Evolutionary conservation across 768 basidiomycete genomes (phyloP).

Genomic region (Lactarius tabidus): DNA sequence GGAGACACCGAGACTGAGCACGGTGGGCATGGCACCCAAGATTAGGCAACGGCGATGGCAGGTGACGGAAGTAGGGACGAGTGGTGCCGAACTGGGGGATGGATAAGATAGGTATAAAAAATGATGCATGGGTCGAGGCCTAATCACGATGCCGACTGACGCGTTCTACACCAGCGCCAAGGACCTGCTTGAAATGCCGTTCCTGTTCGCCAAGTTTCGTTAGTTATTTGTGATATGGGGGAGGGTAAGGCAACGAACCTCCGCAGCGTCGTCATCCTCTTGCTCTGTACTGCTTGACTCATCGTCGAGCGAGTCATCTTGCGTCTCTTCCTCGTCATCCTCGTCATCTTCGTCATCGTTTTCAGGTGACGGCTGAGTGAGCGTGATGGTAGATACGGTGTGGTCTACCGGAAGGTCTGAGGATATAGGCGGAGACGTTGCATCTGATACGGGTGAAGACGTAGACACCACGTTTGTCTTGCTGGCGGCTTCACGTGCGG

Average conservation of each 20-base stretch:
- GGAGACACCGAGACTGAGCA: background rate
- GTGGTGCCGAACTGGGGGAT: background rate
- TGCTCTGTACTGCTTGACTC: slow-evolving; percentile 21
- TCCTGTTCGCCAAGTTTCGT: slow-evolving; percentile 9
- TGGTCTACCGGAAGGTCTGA: background rate
- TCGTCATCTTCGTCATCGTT: slow-evolving; percentile 29
- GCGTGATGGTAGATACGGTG: background rate
- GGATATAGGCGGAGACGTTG: background rate
- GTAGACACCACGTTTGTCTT: slow-evolving; percentile 24
- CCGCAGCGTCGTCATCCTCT: slow-evolving; percentile 30
- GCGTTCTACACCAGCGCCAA: slow-evolving; percentile 26
- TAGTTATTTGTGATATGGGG: background rate
- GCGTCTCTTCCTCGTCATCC: slow-evolving; percentile 17
- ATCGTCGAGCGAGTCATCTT: slow-evolving; percentile 17
- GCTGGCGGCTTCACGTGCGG: slow-evolving; percentile 30
- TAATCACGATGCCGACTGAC: slow-evolving; percentile 26
- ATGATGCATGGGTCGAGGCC: background rate
- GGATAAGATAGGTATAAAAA: slow-evolving; percentile 19
- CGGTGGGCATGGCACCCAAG: background rate
- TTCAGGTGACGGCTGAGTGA: slow-evolving; percentile 11
- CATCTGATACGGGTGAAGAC: background rate
- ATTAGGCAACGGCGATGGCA: slow-evolving; percentile 1
- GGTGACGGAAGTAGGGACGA: background rate
- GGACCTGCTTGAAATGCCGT: slow-evolving; percentile 18
- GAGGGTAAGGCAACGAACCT: slow-evolving; percentile 29